Evolutionary conservation across 202 grass and related monocot species (phyloP), one percentile per base, ranked within the genome.

Genomic region (Tripidium arundinaceum): DNA sequence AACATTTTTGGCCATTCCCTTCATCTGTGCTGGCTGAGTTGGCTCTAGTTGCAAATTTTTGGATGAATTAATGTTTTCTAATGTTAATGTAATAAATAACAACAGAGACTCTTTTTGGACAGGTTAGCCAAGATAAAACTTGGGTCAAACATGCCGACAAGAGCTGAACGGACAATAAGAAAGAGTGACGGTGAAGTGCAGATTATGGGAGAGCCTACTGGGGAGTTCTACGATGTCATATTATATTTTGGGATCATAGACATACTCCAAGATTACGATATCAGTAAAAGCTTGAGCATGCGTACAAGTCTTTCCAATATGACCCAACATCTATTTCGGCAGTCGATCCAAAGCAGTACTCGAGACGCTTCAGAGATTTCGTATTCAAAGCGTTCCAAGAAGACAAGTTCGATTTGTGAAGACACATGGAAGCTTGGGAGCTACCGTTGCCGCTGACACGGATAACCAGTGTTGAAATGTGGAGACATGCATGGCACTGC

Each of bases 231-330:
- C 25, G 92, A 98, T 68, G 95, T 98, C 13, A 88, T 98, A 64
- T 81, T 94, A 62, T 94, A 89, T 79, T 98, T 98, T 57, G 95
- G 92, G 47, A 98, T 98, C 80, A 98, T 98, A 68, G 95, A 98
- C 82, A 98, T 94, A 86, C 92, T 94, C 62, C 92, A 98, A 86
- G 92, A 98, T 62, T 98, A 98, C 33, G 92, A 93, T 66, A 94
- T 98, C 6, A 80, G 87, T 57, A 98, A 98, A 83, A 94, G 82
- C 77, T 98, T 54, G 92, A 98, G 68, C 95, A 94, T 62, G 95
- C 92, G 5, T 94, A 94, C 79, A 98, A 94, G 58, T 98, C 92
- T 76, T 89, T 98, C 61, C 95, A 98, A 58, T 90, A 94, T 58
- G 90, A 94, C 43, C 83, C 95, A 0, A 94, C 90, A 45, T 98